Evolutionary conservation across 352 stramenopile species (phyloP), one percentile per base, ranked within the genome.

Genomic region (Pythium sp.): DNA sequence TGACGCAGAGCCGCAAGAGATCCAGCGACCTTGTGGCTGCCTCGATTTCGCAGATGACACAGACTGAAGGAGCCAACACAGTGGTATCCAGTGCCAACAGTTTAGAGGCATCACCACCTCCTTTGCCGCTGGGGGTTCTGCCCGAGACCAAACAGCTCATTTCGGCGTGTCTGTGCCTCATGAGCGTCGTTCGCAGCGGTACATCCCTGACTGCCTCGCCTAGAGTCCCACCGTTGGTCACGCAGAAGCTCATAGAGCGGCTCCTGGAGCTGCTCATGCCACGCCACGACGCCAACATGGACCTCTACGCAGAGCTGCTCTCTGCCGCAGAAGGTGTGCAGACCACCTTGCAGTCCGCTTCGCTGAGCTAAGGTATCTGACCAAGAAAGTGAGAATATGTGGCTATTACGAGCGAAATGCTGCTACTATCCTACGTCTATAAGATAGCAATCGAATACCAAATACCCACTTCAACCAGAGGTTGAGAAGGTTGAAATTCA

Each of bases 181-280:
- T 85, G 68, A 88, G 78, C 69, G 73, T 88, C 57, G 67, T 91
- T 34, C 71, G 64, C 5, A 41, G 72, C 51, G 69, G 69, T 51
- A 54, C 63, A 1, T 28, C 62, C 0, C 12, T n/a, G 3, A 26
- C 32, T 24, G 43, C n/a, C 11, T 61, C 26, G 22, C 75, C 68
- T 47, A 58, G 46, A n/a, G 72, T 91, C 22, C 80, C 82, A 3
- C 69, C 71, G 18, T 64, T 82, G 36, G 71, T 90, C 46, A 85
- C 80, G 47, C 80, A 89, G 32, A 92, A 85, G 65, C 74, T 92
- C 15, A 72, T 86, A 47, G 79, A 82, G 28, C 79, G 84, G 41
- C 69, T 90, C n/a, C 69, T 92, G 12, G 84, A 91, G 64, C 41
- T 88, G 24, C 69, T 92, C 2, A 76, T 80, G 26, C 84, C 84